These are phyloP conservation scores for Pascua guehoae DNA, from an alignment of 1,284 basidiomycete genomes.

Conservation along the genomic window DNA sequence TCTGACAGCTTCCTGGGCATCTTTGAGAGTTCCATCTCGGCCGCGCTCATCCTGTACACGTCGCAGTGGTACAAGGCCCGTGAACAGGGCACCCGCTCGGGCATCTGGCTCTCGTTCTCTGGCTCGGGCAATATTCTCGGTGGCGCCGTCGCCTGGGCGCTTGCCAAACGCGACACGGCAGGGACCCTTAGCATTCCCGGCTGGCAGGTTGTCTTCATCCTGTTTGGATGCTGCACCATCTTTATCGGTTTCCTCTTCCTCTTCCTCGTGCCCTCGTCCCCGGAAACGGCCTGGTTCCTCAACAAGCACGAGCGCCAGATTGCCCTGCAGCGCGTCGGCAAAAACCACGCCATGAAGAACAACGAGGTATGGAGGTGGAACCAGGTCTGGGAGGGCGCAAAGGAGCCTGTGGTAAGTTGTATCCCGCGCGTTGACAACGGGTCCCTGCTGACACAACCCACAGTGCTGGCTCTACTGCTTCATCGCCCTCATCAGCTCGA, in stretches of 20 bases:
- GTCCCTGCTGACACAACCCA: slow-evolving; percentile 2
- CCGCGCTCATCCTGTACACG: slow-evolving; percentile 22
- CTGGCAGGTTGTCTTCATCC: slow-evolving; percentile 25
- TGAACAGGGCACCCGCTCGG: slow-evolving; percentile 14
- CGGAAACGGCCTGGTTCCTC: slow-evolving; percentile 29
- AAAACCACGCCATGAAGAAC: slow-evolving; percentile 39
- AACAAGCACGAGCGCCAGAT: slow-evolving; percentile 23
- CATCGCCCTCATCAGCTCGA: slow-evolving; percentile 13
- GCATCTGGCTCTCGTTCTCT: slow-evolving; percentile 20
- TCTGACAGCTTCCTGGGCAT: slow-evolving; percentile 12
- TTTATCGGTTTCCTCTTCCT: slow-evolving; percentile 21
- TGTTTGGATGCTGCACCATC: slow-evolving; percentile 20
- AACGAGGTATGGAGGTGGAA: slow-evolving; percentile 24
- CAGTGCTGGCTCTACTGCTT: slow-evolving; percentile 1
- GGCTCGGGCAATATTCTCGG: slow-evolving; percentile 22
- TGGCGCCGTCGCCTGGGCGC: slow-evolving; percentile 18
- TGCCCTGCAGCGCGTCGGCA: slow-evolving; percentile 23
- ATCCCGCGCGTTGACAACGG: slow-evolving; percentile 3
- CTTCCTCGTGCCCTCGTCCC: slow-evolving; percentile 30
- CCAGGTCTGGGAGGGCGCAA: slow-evolving; percentile 28
- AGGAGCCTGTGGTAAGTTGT: slow-evolving; percentile 14
- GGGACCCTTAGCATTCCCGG: slow-evolving; percentile 14
- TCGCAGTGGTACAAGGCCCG: slow-evolving; percentile 19
- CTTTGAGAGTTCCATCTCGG: slow-evolving; percentile 13
- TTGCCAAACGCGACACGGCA: slow-evolving; percentile 11